Conservation (phyloP, 805 yeast genomes). For the Barnettozyma botsteinii region DNA sequence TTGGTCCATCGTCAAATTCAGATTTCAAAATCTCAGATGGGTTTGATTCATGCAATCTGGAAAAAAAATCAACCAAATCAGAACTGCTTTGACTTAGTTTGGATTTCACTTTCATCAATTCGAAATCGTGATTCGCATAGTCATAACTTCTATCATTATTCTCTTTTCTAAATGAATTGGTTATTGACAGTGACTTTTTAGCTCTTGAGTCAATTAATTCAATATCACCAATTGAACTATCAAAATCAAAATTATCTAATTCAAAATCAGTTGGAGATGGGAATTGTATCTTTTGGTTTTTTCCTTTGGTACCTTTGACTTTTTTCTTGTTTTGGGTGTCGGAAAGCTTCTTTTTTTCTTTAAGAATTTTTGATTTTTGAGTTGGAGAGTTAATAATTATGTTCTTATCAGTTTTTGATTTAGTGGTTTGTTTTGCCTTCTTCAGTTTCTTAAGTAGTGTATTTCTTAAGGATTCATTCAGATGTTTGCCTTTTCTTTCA, state of each 20-base stretch:
- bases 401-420: neutral
- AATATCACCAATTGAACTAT: slow-evolving; percentile 10
- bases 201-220: slow-evolving; percentile 6
- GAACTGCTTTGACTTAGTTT: neutral
- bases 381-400: neutral
- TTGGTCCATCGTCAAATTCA: slow-evolving; percentile 14
- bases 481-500: neutral
- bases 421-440: neutral
- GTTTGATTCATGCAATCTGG: slow-evolving; percentile 8
- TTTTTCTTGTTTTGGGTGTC: neutral
- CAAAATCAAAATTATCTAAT: slow-evolving; percentile 9
- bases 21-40: slow-evolving; percentile 13
- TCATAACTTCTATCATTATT: neutral
- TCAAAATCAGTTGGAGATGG: slow-evolving; percentile 6
- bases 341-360: neutral
- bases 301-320: neutral
- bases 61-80: slow-evolving; percentile 1
- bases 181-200: neutral
- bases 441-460: neutral
- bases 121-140: slow-evolving; percentile 3
- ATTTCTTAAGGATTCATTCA: neutral
- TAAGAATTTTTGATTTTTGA: neutral
- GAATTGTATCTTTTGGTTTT: slow-evolving; percentile 1
- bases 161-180: neutral
- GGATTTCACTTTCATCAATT: slow-evolving; percentile 4